These are phyloP conservation scores for Podospora tetraspora DNA, from an alignment of 495 filamentous ascomycete genomes.

Conservation along the genomic window DNA sequence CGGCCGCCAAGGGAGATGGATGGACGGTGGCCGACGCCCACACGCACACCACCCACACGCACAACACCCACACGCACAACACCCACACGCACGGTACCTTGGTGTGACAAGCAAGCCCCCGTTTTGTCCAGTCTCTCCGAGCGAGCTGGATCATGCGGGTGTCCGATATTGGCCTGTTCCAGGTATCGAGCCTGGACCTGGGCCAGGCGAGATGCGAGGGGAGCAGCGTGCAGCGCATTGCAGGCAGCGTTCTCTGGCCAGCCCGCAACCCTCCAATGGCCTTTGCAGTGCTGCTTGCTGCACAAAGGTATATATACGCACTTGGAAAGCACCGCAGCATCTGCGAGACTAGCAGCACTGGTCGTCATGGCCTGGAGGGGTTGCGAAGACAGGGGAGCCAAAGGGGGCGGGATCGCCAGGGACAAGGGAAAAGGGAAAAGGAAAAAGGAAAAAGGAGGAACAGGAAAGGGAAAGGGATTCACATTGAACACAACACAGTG, in stretches of 20 bases:
- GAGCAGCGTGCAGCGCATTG: not conserved
- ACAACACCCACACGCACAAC: too few relatives aligned
- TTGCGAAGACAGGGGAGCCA: not conserved
- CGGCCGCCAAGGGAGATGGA: not conserved
- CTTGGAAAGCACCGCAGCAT: not conserved
- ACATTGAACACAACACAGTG: not conserved
- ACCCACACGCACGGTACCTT: not conserved
- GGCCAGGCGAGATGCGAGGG: not conserved
- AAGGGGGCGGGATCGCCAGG: slow-evolving; percentile 15
- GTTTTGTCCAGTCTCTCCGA: not conserved
- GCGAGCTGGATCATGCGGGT: slow-evolving; percentile 11
- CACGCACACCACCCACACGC: not conserved
- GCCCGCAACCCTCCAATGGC: not conserved
- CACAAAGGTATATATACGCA: not conserved
- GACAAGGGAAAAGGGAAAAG: slow-evolving; percentile 1
- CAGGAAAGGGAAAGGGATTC: not conserved
- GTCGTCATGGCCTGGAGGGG: not conserved
- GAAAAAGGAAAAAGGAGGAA: slow-evolving; percentile 4
- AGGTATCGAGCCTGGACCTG: not conserved
- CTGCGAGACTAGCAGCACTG: not conserved
- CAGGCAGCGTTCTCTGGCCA: not conserved
- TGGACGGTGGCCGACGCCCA: not conserved
- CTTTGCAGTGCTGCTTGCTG: not conserved
- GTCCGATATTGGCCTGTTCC: slow-evolving; percentile 4
- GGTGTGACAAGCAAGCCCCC: not conserved